Evolutionary conservation across 1,139 yeast genomes (phyloP), one percentile per base, ranked within the genome.

Genomic region (Blastobotrys indianensis): DNA sequence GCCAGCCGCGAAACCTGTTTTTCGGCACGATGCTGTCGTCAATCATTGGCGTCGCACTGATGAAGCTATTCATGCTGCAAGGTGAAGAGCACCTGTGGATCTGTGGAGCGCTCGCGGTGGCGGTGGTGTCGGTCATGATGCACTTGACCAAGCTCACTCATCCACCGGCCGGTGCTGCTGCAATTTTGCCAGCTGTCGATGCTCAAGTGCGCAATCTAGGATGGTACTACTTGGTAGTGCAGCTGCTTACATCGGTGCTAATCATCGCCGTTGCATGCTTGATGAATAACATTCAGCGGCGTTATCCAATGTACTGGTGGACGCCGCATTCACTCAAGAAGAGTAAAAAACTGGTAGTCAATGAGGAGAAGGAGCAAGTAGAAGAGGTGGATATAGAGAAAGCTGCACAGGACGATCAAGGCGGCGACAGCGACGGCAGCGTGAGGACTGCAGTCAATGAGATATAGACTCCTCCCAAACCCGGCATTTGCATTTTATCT

Each of bases 141-240:
- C 65, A 76, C n/a, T 55, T 80, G 0, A 62, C 72, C 7, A 78
- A 79, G 54, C 75, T 82, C 48, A 75, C 80, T 1, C 88, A 82
- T 61, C 88, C 88, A 0, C 88, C 88, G 0, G 82, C 84, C 1
- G 88, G 88, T 1, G 87, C 87, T 1, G 74, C 82, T n/a, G 86
- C 87, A 0, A 59, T 81, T 25, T 59, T 81, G 29, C 62, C 82
- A 7, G 85, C 87, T 0, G 66, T 75, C 8, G 58, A 76, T 0
- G 83, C 79, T 50, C 73, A 61, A 0, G 67, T 79, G 6, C 60
- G 77, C 6, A 52, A 45, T 1, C 70, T 81, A 73, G 75, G 86
- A 42, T 82, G 88, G 88, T 79, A 82, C 79, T 80, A 74, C 56
- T 54, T 82, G 15, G 83, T 85, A 0, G 73, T 68, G 1, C 84